Conservation (phyloP, 306 rosid genomes). For the Gastrolobium bilobum region DNA sequence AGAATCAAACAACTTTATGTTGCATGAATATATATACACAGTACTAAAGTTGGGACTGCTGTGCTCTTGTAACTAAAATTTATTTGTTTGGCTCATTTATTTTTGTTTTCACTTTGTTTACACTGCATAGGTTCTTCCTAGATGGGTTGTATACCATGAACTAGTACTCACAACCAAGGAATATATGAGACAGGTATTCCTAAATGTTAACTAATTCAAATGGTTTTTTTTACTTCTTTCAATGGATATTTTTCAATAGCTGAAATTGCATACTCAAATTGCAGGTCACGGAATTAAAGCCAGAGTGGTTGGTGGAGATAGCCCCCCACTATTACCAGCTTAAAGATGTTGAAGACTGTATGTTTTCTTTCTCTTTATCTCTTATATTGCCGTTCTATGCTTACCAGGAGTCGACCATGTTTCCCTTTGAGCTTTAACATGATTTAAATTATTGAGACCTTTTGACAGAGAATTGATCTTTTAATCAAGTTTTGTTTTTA, state of each 20-base stretch:
- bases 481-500: background rate
- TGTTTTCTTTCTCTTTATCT: slow-evolving; percentile 54
- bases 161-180: slow-evolving; percentile 94
- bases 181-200: slow-evolving; percentile 90
- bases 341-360: slow-evolving; percentile 95
- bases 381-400: slow-evolving; percentile 20
- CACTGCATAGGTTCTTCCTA: slow-evolving; percentile 77
- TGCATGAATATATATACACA: slow-evolving; percentile 4
- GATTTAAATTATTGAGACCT: background rate
- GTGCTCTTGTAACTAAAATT: slow-evolving; percentile 28
- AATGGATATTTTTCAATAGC: slow-evolving; percentile 33
- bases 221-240: slow-evolving; percentile 28
- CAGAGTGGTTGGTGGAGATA: slow-evolving; percentile 94
- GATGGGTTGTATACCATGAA: slow-evolving; percentile 95
- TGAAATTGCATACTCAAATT: slow-evolving; percentile 47
- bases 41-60: slow-evolving; percentile 1
- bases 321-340: slow-evolving; percentile 97
- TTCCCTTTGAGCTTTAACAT: slow-evolving; percentile 7
- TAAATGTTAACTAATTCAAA: background rate
- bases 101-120: slow-evolving; percentile 24
- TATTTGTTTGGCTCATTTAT: background rate
- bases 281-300: slow-evolving; percentile 86
- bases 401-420: slow-evolving; percentile 1
- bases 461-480: slow-evolving; percentile 3
- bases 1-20: slow-evolving; percentile 9